These are phyloP conservation scores for Coniochaeta sp. DNA, from an alignment of 2,329 filamentous ascomycete genomes.

Conservation along the genomic window DNA sequence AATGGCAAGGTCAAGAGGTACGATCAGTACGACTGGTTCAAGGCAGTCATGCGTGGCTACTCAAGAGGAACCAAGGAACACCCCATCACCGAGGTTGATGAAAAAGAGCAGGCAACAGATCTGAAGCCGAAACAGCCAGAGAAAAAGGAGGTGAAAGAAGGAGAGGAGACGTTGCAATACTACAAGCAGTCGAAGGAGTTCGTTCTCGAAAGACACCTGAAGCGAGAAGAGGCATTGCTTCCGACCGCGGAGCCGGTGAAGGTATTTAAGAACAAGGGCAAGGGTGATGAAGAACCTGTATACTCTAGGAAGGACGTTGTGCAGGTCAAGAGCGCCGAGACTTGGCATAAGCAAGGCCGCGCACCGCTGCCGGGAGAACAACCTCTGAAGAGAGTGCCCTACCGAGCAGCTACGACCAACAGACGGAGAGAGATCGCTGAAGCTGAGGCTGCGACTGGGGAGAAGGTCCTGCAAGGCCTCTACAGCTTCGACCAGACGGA, in stretches of 20 bases:
- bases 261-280: conserved; percentile 66
- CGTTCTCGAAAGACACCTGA: conserved; percentile 77
- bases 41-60: conserved; percentile 69
- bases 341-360: conserved; percentile 95
- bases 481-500: conserved; percentile 83
- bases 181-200: conserved; percentile 83
- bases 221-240: conserved; percentile 81
- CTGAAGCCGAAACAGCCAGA: conserved; percentile 65
- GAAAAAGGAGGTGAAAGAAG: conserved; percentile 65
- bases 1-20: conserved; percentile 70
- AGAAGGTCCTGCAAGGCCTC: conserved; percentile 79
- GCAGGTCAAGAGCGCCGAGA: conserved; percentile 83
- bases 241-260: conserved; percentile 62
- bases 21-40: conserved; percentile 85
- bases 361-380: conserved; percentile 61
- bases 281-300: conserved; percentile 73
- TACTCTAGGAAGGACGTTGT: conserved; percentile 74
- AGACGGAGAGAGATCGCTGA: conserved; percentile 86
- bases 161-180: conserved; percentile 76
- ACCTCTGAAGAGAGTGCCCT: conserved; percentile 80
- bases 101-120: conserved; percentile 71
- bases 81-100: conserved; percentile 63
- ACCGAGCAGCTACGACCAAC: conserved; percentile 82
- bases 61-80: conserved; percentile 35
- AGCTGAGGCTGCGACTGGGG: conserved; percentile 67